These are phyloP conservation scores for Orychophragmus violaceus DNA, from an alignment of 345 rosid genomes.

Conservation along the genomic window DNA sequence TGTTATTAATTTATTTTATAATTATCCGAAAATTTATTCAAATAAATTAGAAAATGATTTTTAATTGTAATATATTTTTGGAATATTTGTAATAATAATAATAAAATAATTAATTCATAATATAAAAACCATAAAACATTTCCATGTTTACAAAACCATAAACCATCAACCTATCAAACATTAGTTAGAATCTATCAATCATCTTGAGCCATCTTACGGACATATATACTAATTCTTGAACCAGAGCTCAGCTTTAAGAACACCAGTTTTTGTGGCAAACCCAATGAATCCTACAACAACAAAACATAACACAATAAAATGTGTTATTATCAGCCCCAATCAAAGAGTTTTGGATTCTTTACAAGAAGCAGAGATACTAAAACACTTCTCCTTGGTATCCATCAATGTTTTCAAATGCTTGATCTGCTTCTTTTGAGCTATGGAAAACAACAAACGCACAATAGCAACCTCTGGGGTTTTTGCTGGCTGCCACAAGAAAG, in stretches of 20 bases:
- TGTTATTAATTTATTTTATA: no score
- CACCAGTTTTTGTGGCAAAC: conserved; percentile 53
- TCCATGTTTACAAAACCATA: no score
- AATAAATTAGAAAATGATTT: no score
- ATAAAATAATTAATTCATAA: no score
- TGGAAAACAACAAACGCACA: conserved; percentile 46
- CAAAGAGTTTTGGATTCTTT: neutral
- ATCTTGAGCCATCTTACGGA: conserved; percentile 46
- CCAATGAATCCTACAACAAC: conserved; percentile 57
- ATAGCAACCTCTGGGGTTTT: conserved; percentile 41
- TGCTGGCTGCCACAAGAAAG: conserved; percentile 38
- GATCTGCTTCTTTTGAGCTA: conserved; percentile 45
- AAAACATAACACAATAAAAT: no score
- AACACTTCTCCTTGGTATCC: conserved; percentile 48
- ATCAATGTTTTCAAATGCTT: conserved; percentile 45
- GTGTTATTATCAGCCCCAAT: neutral
- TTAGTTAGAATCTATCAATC: no score
- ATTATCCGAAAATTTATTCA: no score
- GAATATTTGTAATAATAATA: no score
- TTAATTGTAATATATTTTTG: no score
- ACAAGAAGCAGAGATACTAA: neutral
- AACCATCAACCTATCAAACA: no score
- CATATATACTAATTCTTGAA: conserved; percentile 30
- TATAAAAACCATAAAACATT: no score
- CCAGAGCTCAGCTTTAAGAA: conserved; percentile 32